Conservation (phyloP, 2,329 filamentous ascomycete genomes). For the Paramyrothecium sp. region DNA sequence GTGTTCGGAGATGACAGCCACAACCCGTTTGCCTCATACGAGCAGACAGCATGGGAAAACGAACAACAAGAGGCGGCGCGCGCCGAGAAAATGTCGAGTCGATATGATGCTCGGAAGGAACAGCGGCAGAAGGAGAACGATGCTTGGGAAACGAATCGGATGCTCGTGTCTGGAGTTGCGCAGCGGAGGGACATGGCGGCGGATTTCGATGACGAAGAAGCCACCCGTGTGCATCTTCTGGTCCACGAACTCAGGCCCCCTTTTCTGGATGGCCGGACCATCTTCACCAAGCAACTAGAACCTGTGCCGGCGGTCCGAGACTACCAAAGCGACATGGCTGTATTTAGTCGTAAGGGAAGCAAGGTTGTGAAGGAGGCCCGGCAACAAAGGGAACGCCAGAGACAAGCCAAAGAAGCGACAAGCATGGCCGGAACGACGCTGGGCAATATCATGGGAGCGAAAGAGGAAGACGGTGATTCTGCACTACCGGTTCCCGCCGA, state of each 20-base stretch:
- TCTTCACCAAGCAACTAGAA: slow-evolving; percentile 97
- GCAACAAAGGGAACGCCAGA: slow-evolving; percentile 88
- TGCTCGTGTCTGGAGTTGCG: slow-evolving; percentile 94
- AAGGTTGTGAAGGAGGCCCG: slow-evolving; percentile 87
- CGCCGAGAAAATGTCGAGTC: slow-evolving; percentile 76
- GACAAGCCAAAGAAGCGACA: slow-evolving; percentile 92
- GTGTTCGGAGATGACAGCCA: slow-evolving; percentile 90
- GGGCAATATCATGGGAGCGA: slow-evolving; percentile 93
- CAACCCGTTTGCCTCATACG: slow-evolving; percentile 82
- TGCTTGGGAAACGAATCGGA: slow-evolving; percentile 97
- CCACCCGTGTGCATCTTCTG: slow-evolving; percentile 82
- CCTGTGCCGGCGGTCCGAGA: slow-evolving; percentile 91
- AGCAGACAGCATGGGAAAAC: slow-evolving; percentile 69
- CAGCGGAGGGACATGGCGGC: slow-evolving; percentile 79
- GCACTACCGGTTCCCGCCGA: slow-evolving; percentile 75
- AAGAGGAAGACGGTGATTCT: slow-evolving; percentile 89
- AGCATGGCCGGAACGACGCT: slow-evolving; percentile 88
- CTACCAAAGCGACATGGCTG: slow-evolving; percentile 96
- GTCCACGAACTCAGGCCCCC: slow-evolving; percentile 93
- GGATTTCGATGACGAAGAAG: slow-evolving; percentile 91
- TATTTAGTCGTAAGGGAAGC: slow-evolving; percentile 94
- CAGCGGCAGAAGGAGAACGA: slow-evolving; percentile 94
- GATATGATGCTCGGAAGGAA: slow-evolving; percentile 65
- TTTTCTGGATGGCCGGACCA: slow-evolving; percentile 89
- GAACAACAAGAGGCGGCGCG: slow-evolving; percentile 77